phyloP scores from a whole-genome alignment of 441 rosid species.

The Rhodomyrtus psidioides region DNA sequence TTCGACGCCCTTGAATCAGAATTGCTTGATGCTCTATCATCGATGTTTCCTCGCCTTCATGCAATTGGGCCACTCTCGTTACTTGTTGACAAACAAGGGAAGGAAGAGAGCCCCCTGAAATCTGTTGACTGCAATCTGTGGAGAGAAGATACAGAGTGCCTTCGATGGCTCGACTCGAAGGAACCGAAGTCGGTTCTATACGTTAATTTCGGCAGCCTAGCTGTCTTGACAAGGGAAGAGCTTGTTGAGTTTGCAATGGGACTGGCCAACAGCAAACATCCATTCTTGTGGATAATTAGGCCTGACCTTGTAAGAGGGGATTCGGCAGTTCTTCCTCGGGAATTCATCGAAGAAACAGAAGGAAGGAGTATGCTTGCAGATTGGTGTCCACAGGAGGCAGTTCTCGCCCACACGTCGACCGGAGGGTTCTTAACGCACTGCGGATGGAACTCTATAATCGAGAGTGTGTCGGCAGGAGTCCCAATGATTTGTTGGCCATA shows the following conservation, averaged over 20 bases:
- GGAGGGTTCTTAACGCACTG: not conserved
- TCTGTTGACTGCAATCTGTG: not conserved
- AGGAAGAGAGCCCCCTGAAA: not conserved
- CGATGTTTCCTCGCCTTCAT: not conserved
- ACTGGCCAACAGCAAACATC: not conserved
- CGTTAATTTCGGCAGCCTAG: not conserved
- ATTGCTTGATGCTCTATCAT: conserved; percentile 1
- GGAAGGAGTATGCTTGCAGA: not conserved
- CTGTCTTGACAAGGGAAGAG: not conserved
- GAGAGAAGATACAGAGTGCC: conserved; percentile 10
- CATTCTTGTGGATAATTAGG: conserved; percentile 5
- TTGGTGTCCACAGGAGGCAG: not conserved
- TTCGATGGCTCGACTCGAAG: conserved; percentile 3
- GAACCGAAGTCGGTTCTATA: conserved; percentile 4
- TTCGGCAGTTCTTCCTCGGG: not conserved
- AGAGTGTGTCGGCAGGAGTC: not conserved
- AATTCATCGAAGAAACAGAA: not conserved
- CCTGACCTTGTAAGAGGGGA: not conserved
- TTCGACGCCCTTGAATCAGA: conserved; percentile 3
- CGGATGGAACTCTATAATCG: not conserved
- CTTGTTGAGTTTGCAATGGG: conserved; percentile 7
- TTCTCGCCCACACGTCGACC: not conserved
- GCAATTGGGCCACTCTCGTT: conserved; percentile 11
- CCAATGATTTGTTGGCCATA: not conserved
- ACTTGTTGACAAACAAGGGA: not conserved